Conservation (phyloP, 1,284 basidiomycete genomes). For the Mycosarcoma mackinlayi region DNA sequence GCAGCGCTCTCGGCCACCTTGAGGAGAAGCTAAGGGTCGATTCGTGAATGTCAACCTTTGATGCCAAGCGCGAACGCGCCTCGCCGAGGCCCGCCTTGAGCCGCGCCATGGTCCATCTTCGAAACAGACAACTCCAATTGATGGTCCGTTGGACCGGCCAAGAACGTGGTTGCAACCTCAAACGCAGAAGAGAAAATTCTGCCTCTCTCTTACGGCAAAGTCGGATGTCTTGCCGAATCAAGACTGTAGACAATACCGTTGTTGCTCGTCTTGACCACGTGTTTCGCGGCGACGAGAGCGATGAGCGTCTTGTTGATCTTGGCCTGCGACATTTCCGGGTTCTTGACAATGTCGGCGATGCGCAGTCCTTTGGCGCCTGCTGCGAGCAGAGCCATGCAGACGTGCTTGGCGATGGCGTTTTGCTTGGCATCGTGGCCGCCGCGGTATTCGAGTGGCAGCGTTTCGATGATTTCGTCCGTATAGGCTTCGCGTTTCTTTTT, state of each 20-base stretch:
- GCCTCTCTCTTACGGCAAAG: constrained; percentile 50
- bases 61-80: too few species aligned
- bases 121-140: too few species aligned
- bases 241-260: constrained; percentile 67
- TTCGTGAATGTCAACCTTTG: too few species aligned
- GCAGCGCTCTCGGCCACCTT: too few species aligned
- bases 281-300: constrained; percentile 86
- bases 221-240: constrained; percentile 52
- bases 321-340: constrained; percentile 85
- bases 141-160: too few species aligned
- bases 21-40: too few species aligned
- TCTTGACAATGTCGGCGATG: constrained; percentile 79
- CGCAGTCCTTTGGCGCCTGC: constrained; percentile 54
- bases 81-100: too few species aligned
- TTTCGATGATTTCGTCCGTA: constrained; percentile 75
- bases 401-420: constrained; percentile 56
- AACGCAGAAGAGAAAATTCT: too few species aligned
- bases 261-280: constrained; percentile 76
- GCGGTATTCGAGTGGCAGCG: constrained; percentile 87
- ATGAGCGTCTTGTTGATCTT: constrained; percentile 92
- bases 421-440: constrained; percentile 77
- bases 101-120: too few species aligned
- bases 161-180: too few species aligned
- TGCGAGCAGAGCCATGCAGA: constrained; percentile 62
- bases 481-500: constrained; percentile 74